phyloP scores from a whole-genome alignment of 148 eudicot genomes.

The Camellia granthamiana region DNA sequence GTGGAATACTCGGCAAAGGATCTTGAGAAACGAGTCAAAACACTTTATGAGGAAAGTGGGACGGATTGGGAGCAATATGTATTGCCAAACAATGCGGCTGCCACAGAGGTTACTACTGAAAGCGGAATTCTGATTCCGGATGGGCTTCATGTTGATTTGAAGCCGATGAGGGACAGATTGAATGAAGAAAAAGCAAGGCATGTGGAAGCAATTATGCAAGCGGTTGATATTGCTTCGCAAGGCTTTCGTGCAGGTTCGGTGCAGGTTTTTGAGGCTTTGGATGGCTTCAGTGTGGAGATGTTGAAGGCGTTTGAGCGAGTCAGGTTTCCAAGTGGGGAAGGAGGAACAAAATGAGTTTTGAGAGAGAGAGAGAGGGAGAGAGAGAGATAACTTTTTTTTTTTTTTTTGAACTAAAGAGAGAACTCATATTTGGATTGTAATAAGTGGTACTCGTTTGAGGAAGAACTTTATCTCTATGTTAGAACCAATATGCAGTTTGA shows the following conservation, averaged over 20 bases:
- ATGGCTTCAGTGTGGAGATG: neutral
- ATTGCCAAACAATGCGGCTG: neutral
- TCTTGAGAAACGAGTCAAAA: slow-evolving; percentile 1
- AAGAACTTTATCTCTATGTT: neutral
- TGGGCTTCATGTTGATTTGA: neutral
- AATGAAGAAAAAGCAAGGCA: slow-evolving; percentile 9
- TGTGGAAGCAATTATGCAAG: neutral
- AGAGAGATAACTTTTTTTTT: too few relatives aligned
- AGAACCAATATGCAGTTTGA: neutral
- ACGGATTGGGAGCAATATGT: neutral
- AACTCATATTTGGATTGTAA: neutral
- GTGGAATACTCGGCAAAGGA: neutral
- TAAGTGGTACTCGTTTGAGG: neutral
- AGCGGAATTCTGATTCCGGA: neutral
- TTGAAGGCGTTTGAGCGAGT: slow-evolving; percentile 11
- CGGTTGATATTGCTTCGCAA: slow-evolving; percentile 2
- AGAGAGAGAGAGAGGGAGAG: too few relatives aligned
- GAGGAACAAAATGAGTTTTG: neutral
- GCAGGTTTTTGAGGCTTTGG: neutral
- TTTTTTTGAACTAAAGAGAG: too few relatives aligned
- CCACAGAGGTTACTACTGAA: neutral
- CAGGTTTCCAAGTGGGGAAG: neutral
- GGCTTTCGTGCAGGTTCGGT: neutral
- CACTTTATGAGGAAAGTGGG: neutral
- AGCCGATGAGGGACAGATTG: slow-evolving; percentile 3